Base-by-base conservation (phyloP, 306 rosid genomes). In the Prunus mira region DNA sequence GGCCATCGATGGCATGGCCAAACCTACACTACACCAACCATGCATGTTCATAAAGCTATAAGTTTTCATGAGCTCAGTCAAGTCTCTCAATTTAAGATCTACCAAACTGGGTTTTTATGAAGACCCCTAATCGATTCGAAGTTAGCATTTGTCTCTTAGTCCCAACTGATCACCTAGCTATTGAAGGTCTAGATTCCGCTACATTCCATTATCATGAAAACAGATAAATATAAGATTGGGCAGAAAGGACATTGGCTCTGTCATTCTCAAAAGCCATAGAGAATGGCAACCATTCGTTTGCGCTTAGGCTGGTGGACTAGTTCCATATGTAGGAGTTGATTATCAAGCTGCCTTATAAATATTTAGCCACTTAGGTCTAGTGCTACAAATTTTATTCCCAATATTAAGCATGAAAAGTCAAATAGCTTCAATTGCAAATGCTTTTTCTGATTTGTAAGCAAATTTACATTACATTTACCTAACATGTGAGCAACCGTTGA, bases 381-480 rank as follows among this genome's bases (percentile, higher is more conserved):
- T 3, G 34, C 18, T 5, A 27, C 25, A 24, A 58, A 58, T 24
- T 27, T 10, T 18, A 17, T 68, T 18, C 15, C 27, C 24, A 55
- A 55, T 12, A 54, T 30, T 11, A 28, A 45, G 46, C 47, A 74
- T 5, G 61, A 38, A 62, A 62, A 12, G 71, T 65, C 68, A 54
- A 52, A 73, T 3, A 71, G 12, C 58, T 62, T 11, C 25, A 8
- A 15, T 49, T 46, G 22, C 55, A 66, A 55, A 25, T 54, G 15
- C 19, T 51, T 70, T 57, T 61, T 61, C 66, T 57, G 6, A 62
- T 71, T 72, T 56, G 72, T 38, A 63, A 46, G 80, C 63, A 51
- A 58, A 76, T 65, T 45, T 65, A 25, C 73, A 71, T 55, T 80
- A 82, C 91, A 90, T 80, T 55, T 78, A 82, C 91, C 91, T 80